Evolutionary conservation across 164 flowering plant species (phyloP).

Genomic region (Chimonanthus salicifolius): DNA sequence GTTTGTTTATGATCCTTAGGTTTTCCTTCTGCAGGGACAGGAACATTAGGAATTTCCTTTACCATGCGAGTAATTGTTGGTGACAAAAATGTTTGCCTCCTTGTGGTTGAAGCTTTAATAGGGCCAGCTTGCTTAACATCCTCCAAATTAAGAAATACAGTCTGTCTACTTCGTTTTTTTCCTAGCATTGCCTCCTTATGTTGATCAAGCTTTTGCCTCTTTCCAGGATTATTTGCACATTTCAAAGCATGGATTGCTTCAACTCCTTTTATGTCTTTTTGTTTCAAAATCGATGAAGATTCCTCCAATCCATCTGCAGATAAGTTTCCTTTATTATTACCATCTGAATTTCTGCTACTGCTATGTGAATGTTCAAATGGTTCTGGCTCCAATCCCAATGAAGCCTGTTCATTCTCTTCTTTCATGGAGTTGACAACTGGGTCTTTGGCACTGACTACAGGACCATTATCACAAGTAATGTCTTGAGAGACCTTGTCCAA

Average conservation of each 20-base stretch:
- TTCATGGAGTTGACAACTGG: conserved; percentile 11
- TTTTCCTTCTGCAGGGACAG: conserved; percentile 40
- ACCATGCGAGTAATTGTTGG: conserved; percentile 49
- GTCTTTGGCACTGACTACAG: conserved; percentile 15
- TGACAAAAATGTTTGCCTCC: conserved; percentile 54
- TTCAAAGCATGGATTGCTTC: conserved; percentile 71
- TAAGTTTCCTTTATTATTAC: conserved; percentile 27
- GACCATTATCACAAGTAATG: conserved; percentile 11
- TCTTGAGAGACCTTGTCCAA: conserved; percentile 19
- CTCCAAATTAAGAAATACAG: conserved; percentile 82
- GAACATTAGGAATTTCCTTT: conserved; percentile 46
- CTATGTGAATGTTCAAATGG: conserved; percentile 26
- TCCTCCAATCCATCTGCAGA: conserved; percentile 47
- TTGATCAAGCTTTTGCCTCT: conserved; percentile 67
- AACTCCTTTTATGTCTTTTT: conserved; percentile 59
- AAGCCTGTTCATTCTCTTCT: conserved; percentile 24
- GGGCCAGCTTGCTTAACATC: conserved; percentile 87
- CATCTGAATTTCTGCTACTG: conserved; percentile 25
- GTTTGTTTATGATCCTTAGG: conserved; percentile 55
- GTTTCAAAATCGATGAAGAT: conserved; percentile 33
- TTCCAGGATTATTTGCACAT: conserved; percentile 56
- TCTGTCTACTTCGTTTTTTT: conserved; percentile 80
- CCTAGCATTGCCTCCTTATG: conserved; percentile 89
- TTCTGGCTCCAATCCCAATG: conserved; percentile 31
- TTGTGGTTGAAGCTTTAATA: conserved; percentile 68